These are phyloP conservation scores for Avena sativa DNA, from an alignment of 176 grass and related monocot genomes.

Conservation along the genomic window DNA sequence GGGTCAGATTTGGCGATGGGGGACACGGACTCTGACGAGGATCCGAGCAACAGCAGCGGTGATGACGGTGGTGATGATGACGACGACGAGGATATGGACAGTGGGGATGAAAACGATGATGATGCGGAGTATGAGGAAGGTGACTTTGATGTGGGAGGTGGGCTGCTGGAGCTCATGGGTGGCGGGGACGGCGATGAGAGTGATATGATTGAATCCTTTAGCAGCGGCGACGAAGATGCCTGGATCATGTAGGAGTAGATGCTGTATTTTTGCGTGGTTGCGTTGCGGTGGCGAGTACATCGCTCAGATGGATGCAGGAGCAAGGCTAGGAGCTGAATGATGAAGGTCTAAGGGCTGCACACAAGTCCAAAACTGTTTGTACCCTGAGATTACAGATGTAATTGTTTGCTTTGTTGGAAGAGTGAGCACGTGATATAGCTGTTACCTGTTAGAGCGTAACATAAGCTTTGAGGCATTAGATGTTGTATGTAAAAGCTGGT, in stretches of 20 bases:
- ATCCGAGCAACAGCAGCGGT: conserved; percentile 63
- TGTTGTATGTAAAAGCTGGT: conserved; percentile 46
- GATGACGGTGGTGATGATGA: conserved; percentile 56
- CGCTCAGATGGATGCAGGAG: neutral
- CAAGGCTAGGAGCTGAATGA: neutral
- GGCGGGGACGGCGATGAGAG: conserved; percentile 61
- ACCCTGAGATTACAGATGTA: conserved; percentile 16
- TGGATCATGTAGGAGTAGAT: conserved; percentile 37
- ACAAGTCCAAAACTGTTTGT: neutral
- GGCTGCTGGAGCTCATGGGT: conserved; percentile 69
- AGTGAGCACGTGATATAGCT: neutral
- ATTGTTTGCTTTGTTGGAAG: conserved; percentile 12
- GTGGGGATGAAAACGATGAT: conserved; percentile 65
- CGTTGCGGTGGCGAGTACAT: conserved; percentile 3
- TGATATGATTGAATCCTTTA: conserved; percentile 61
- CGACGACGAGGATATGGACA: conserved; percentile 56
- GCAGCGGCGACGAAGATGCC: conserved; percentile 67
- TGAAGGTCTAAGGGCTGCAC: neutral
- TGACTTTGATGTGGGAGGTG: conserved; percentile 62
- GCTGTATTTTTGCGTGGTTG: conserved; percentile 9
- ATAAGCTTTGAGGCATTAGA: conserved; percentile 27
- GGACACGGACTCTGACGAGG: conserved; percentile 77
- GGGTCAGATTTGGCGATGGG: conserved; percentile 40
- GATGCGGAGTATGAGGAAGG: conserved; percentile 68
- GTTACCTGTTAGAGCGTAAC: conserved; percentile 9